Percentiles rank a stretch among this genome's conserved stretches.
Conservation (phyloP, 2,329 filamentous ascomycete species). For the Penicillium sp. region DNA sequence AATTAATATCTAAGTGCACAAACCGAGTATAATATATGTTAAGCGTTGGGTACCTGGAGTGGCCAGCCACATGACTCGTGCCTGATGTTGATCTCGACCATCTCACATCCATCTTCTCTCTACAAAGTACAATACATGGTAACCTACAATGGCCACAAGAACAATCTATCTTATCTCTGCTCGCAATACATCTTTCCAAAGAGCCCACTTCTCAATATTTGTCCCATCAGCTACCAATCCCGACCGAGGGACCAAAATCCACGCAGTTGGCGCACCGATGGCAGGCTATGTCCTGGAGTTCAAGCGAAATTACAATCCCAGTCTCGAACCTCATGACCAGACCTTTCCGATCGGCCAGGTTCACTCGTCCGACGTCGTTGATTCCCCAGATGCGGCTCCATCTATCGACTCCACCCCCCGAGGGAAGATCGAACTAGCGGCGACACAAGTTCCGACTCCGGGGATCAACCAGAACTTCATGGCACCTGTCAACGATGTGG, state of each 20-base stretch:
- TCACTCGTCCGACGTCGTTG: slow-evolving; percentile 17
- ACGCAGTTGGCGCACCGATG: slow-evolving; percentile 29
- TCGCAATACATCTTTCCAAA: slow-evolving; percentile 19
- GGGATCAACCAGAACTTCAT: slow-evolving; percentile 28
- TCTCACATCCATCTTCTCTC: neutral
- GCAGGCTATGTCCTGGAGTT: slow-evolving; percentile 26
- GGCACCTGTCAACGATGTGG: slow-evolving; percentile 30
- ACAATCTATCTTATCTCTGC: slow-evolving; percentile 21
- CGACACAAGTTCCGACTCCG: slow-evolving; percentile 23
- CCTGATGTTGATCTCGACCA: neutral
- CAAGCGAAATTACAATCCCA: slow-evolving; percentile 21
- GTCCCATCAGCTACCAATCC: slow-evolving; percentile 16
- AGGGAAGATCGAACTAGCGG: slow-evolving; percentile 23
- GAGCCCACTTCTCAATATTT: slow-evolving; percentile 27
- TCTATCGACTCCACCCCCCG: slow-evolving; percentile 17
- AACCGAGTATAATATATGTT: neutral
- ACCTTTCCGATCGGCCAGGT: slow-evolving; percentile 19
- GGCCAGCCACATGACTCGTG: neutral
- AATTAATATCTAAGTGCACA: neutral
- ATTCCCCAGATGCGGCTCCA: slow-evolving; percentile 5
- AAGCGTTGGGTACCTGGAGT: neutral
- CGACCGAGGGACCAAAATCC: slow-evolving; percentile 23
- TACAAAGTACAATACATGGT: neutral
- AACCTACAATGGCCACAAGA: slow-evolving; percentile 2
- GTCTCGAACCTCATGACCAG: slow-evolving; percentile 6